A percentile compares a stretch with the other conserved stretches of the same genome.
phyloP scores from a whole-genome alignment of 371 early-diverging fungal species.

The Batkoa obscura region DNA sequence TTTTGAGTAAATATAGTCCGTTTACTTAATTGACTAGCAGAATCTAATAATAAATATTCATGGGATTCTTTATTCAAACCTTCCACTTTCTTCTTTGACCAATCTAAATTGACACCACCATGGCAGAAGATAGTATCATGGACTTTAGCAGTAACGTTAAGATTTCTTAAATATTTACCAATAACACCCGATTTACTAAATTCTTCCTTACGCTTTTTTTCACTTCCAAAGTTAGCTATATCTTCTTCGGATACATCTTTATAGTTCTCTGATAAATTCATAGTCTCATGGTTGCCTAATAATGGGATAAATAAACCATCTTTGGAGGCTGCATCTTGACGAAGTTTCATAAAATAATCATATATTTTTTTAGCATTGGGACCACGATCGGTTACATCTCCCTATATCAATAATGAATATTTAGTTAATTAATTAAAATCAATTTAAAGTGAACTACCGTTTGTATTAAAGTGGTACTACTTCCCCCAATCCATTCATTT shows the following conservation, averaged over 20 bases:
- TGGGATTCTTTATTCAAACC: neutral
- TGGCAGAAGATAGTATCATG: conserved; percentile 46
- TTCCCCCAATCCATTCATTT: conserved; percentile 36
- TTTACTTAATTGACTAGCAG: neutral
- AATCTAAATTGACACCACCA: conserved; percentile 42
- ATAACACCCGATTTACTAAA: conserved; percentile 42
- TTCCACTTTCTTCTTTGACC: conserved; percentile 14
- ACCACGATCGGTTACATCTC: conserved; percentile 55
- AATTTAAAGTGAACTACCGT: conserved; percentile 15
- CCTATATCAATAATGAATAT: conserved; percentile 17
- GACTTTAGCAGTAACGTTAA: conserved; percentile 37
- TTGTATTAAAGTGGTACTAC: conserved; percentile 26
- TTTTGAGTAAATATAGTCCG: conserved; percentile 6
- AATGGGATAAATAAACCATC: conserved; percentile 31
- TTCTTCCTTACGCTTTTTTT: conserved; percentile 23
- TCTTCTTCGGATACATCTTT: conserved; percentile 51
- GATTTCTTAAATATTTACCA: conserved; percentile 27
- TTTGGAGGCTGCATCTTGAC: neutral
- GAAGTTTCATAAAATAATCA: conserved; percentile 22
- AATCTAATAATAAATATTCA: neutral
- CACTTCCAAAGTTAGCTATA: conserved; percentile 38
- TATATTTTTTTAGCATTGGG: conserved; percentile 47
- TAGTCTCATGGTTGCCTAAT: conserved; percentile 53
- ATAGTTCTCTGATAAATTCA: conserved; percentile 48
- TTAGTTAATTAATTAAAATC: neutral